Conservation (phyloP, 371 early-diverging fungal species). For the Basidiobolus meristosporus region DNA sequence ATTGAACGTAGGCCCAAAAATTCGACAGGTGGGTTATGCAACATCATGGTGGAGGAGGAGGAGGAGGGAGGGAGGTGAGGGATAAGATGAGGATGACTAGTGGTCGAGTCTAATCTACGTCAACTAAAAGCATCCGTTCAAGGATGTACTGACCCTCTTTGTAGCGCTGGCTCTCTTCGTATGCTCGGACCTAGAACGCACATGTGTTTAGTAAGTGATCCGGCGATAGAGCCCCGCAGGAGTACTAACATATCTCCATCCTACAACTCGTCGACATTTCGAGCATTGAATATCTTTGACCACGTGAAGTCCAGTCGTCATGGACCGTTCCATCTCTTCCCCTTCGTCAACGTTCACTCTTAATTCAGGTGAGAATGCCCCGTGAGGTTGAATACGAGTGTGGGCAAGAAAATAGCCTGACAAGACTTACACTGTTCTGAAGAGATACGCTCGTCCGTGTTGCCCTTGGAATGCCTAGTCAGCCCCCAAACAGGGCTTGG, state of each 20-base stretch:
- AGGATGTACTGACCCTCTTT: slow-evolving; percentile 65
- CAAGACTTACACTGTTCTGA: slow-evolving; percentile 39
- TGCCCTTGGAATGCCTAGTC: slow-evolving; percentile 42
- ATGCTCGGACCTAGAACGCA: slow-evolving; percentile 31
- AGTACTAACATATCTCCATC: slow-evolving; percentile 51
- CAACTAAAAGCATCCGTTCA: slow-evolving; percentile 20
- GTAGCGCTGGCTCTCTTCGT: slow-evolving; percentile 54
- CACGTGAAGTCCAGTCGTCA: slow-evolving; percentile 64
- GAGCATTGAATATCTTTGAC: slow-evolving; percentile 55
- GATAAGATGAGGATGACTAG: too few relatives aligned
- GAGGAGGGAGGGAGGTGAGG: too few relatives aligned
- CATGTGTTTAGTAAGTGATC: not conserved
- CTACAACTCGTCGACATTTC: slow-evolving; percentile 40
- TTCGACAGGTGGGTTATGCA: too few relatives aligned
- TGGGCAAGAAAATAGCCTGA: not conserved
- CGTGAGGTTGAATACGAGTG: not conserved
- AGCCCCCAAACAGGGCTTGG: not conserved
- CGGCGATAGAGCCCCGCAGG: not conserved
- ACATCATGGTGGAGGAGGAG: too few relatives aligned
- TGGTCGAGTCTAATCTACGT: too few relatives aligned
- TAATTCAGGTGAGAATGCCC: not conserved
- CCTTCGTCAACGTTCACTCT: slow-evolving; percentile 8
- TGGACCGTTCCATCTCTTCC: slow-evolving; percentile 30
- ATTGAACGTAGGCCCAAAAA: too few relatives aligned
- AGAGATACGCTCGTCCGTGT: slow-evolving; percentile 53